Evolutionary conservation across 2,329 filamentous ascomycete genomes (phyloP).

Genomic region (Ophiostoma sp.): DNA sequence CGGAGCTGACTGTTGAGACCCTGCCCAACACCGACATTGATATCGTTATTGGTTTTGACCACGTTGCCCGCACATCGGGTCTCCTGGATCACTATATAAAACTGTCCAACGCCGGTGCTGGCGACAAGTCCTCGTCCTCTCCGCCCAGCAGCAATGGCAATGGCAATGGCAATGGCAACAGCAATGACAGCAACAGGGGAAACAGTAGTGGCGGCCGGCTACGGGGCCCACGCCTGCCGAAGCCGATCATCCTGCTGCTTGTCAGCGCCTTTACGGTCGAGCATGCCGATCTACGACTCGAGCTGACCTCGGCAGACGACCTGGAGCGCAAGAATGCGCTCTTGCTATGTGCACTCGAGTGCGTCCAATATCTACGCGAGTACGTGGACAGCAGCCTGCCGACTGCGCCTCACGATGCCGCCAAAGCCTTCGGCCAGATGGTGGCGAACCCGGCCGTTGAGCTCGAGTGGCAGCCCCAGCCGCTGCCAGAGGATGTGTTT

Average conservation of each 20-base stretch:
- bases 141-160: background rate
- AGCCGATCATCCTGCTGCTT: slow-evolving; percentile 45
- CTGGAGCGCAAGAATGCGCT: slow-evolving; percentile 44
- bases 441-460: slow-evolving; percentile 38
- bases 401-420: slow-evolving; percentile 42
- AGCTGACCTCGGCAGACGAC: slow-evolving; percentile 34
- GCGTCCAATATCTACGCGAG: slow-evolving; percentile 39
- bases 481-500: slow-evolving; percentile 45
- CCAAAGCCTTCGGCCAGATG: slow-evolving; percentile 43
- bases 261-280: slow-evolving; percentile 50
- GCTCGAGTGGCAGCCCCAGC: slow-evolving; percentile 44
- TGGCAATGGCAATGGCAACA: background rate
- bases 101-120: background rate
- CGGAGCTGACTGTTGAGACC: slow-evolving; percentile 32
- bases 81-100: slow-evolving; percentile 29
- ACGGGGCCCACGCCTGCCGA: slow-evolving; percentile 23
- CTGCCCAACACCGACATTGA: slow-evolving; percentile 39
- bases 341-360: slow-evolving; percentile 35
- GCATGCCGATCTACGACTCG: slow-evolving; percentile 47
- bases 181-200: no score
- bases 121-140: background rate
- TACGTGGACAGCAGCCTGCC: slow-evolving; percentile 30
- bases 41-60: slow-evolving; percentile 50
- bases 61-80: slow-evolving; percentile 41
- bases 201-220: background rate